A percentile compares a stretch with the other conserved stretches of the same genome.
Evolutionary conservation across 352 stramenopile genomes (phyloP).

Genomic region (Phytophthora citrophthora): DNA sequence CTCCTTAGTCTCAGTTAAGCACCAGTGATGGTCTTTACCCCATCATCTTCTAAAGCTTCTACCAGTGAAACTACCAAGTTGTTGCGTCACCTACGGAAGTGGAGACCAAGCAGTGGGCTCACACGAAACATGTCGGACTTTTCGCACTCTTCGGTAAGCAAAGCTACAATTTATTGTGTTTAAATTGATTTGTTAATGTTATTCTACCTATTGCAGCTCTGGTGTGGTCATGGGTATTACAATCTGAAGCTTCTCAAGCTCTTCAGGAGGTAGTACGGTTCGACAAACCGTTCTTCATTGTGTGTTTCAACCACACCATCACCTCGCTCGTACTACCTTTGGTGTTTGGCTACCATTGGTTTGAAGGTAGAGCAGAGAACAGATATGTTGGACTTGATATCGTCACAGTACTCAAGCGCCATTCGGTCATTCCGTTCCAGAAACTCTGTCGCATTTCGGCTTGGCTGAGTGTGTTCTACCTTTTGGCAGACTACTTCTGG

Average conservation of each 20-base stretch:
- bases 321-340: slow-evolving; percentile 48
- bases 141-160: slow-evolving; percentile 22
- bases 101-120: slow-evolving; percentile 1
- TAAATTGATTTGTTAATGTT: not conserved
- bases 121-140: slow-evolving; percentile 20
- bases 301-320: slow-evolving; percentile 60
- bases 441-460: slow-evolving; percentile 43
- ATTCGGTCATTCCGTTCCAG: slow-evolving; percentile 41
- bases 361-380: slow-evolving; percentile 19
- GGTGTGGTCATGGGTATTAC: slow-evolving; percentile 40
- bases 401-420: slow-evolving; percentile 30
- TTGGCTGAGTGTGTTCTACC: slow-evolving; percentile 55
- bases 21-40: too few species aligned
- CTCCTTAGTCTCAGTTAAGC: too few species aligned
- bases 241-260: slow-evolving; percentile 30
- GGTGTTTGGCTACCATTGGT: slow-evolving; percentile 40
- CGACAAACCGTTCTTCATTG: slow-evolving; percentile 68
- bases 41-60: not conserved
- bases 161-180: not conserved
- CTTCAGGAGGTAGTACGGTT: slow-evolving; percentile 40
- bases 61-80: slow-evolving; percentile 10
- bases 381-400: slow-evolving; percentile 20
- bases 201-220: slow-evolving; percentile 7
- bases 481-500: slow-evolving; percentile 64
- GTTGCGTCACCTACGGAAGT: not conserved